These are phyloP conservation scores for Venustampulla echinocandica DNA, from an alignment of 495 filamentous ascomycete genomes.

Conservation along the genomic window DNA sequence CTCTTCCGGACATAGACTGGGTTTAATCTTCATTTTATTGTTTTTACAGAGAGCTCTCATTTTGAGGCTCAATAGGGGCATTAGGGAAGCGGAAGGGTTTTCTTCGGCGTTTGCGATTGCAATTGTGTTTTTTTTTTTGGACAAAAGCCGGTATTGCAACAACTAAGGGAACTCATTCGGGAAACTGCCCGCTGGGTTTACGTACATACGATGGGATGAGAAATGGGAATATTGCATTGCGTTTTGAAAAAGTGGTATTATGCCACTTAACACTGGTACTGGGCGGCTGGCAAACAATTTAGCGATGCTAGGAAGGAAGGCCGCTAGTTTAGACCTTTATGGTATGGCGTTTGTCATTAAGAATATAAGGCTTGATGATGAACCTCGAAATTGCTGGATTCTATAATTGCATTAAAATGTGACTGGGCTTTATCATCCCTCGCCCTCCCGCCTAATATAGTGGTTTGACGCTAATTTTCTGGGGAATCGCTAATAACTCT, in stretches of 20 bases:
- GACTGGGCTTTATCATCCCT: too few species aligned
- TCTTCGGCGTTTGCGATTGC: conserved; percentile 4
- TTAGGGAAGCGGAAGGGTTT: not conserved
- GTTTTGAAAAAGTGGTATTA: not conserved
- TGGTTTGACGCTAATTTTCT: too few species aligned
- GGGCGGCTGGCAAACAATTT: too few species aligned
- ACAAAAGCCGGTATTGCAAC: conserved; percentile 8
- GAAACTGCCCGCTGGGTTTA: conserved; percentile 5
- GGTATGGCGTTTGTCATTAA: too few species aligned
- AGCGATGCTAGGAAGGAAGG: too few species aligned
- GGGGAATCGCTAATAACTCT: too few species aligned
- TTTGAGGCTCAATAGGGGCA: not conserved
- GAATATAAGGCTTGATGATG: too few species aligned
- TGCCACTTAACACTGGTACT: too few species aligned
- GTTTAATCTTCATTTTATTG: conserved; percentile 5
- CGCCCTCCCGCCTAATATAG: too few species aligned
- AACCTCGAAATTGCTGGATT: too few species aligned
- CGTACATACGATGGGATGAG: not conserved
- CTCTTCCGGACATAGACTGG: conserved; percentile 16
- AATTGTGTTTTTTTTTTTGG: conserved; percentile 10
- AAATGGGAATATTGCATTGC: not conserved
- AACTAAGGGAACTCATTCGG: not conserved
- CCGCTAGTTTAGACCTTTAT: not conserved
- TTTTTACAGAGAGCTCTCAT: not conserved
- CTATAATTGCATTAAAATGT: too few species aligned